Conservation (phyloP, 371 early-diverging fungal genomes). For the Syncephalastrum monosporum region DNA sequence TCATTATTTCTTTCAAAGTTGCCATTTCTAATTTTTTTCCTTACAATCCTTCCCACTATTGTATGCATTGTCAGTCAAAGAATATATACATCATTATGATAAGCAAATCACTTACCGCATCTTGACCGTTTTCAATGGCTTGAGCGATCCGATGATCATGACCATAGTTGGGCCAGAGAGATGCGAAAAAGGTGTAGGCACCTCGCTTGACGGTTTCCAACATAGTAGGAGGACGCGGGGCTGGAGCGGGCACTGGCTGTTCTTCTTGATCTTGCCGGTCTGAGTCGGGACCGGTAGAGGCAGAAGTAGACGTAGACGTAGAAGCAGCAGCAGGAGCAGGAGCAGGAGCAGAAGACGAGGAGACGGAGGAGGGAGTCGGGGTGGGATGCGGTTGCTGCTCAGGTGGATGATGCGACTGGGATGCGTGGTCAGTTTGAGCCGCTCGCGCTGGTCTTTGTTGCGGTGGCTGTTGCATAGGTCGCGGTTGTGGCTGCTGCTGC, state of each 20-base stretch:
- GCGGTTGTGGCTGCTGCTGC: constrained; percentile 4
- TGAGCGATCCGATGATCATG: constrained; percentile 40
- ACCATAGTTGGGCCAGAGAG: constrained; percentile 47
- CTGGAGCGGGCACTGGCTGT: constrained; percentile 6
- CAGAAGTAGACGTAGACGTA: neutral
- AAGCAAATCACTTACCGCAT: constrained; percentile 14
- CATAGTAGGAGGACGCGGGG: constrained; percentile 1
- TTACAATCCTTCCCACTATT: no score
- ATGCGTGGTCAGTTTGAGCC: neutral
- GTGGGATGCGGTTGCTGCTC: constrained; percentile 4
- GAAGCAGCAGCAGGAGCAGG: neutral
- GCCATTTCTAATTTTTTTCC: no score
- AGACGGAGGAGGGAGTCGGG: neutral
- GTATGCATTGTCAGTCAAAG: no score
- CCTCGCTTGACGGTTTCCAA: constrained; percentile 31
- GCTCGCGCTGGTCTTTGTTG: neutral
- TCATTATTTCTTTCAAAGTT: no score
- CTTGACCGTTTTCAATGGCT: constrained; percentile 38
- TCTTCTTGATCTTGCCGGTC: neutral
- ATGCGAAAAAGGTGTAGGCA: constrained; percentile 38
- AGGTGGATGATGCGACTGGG: neutral
- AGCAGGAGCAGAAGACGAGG: neutral
- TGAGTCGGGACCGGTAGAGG: neutral
- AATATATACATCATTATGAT: neutral
- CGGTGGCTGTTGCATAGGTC: neutral